Base-by-base conservation (phyloP, 768 basidiomycete species). In the Sporobolomyces pararoseus region DNA sequence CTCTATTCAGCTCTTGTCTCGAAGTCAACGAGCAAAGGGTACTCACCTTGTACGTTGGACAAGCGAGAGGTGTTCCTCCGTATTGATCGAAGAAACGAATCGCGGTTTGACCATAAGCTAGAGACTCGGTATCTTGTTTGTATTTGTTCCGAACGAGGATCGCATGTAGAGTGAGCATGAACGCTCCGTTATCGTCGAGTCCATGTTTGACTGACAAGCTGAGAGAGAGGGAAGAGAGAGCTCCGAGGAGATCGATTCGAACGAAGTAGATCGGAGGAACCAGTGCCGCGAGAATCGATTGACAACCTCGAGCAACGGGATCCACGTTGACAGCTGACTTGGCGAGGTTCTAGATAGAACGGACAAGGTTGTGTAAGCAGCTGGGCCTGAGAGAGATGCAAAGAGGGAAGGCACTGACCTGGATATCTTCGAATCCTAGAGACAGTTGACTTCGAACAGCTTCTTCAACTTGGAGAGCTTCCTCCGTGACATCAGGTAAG, bases 231-330 rank as follows among this genome's bases (percentile, higher is more conserved):
- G 72, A 70, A 25, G 62, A 63, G 9, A 73, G 61, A 2, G 65
- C 55, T 3, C 68, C 72, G 65, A 73, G 68, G 3, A 73, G 65
- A 23, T 73, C 72, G 51, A 70, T 69, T 4, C 72, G 46, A 14
- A 62, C 50, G 54, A 73, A 73, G 57, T 73, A 73, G 37, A 70
- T 42, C n/a, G 72, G 72, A 29, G 72, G 65, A 34, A 73, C 72
- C 25, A 70, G 68, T 4, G 61, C 63, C 19, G 65, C 72, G n/a
- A 73, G 55, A 27, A 66, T 50, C 4, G 52, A 25, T 44, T 66
- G 67, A 7, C 59, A 62, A 6, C 67, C 72, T n/a, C 37, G 51
- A 23, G 62, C 55, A 44, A 66, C 44, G 2, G 25, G 32, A 25
- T 69, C 68, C 2, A 21, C 23, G n/a, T 59, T 47, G 1, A 2